Conservation (phyloP, 2,329 filamentous ascomycete species). For the Scytalidium sp. region DNA sequence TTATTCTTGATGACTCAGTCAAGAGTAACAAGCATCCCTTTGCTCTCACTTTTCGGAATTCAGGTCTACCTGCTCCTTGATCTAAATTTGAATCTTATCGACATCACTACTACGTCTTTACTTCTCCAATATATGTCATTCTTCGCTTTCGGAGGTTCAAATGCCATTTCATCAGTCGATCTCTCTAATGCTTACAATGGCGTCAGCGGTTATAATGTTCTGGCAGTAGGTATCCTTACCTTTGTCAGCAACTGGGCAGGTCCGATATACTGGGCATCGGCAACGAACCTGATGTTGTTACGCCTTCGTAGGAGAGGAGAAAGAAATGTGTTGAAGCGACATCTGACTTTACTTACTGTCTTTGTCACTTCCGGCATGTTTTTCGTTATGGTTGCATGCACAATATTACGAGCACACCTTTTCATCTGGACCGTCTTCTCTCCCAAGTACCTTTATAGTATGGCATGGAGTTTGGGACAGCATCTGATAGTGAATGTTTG, state of each 20-base stretch:
- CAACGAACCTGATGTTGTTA: conserved; percentile 59
- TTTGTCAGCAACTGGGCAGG: conserved; percentile 92
- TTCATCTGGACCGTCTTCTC: conserved; percentile 99
- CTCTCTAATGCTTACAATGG: conserved; percentile 95
- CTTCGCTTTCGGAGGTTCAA: conserved; percentile 87
- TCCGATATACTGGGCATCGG: conserved; percentile 80
- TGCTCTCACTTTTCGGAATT: conserved; percentile 73
- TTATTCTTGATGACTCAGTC: conserved; percentile 86
- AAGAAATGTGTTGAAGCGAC: conserved; percentile 30
- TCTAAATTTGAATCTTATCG: conserved; percentile 46
- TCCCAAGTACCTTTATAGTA: conserved; percentile 90
- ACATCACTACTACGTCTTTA: conserved; percentile 68
- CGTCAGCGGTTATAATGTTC: conserved; percentile 73
- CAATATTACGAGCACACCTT: conserved; percentile 77
- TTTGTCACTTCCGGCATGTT: conserved; percentile 65
- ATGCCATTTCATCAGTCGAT: conserved; percentile 94
- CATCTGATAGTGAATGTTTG: conserved; percentile 72
- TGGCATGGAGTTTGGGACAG: conserved; percentile 83
- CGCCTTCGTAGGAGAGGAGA: conserved; percentile 17
- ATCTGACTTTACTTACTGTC: conserved; percentile 64
- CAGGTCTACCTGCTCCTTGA: conserved; percentile 52
- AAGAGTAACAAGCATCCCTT: conserved; percentile 77
- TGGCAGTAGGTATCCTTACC: conserved; percentile 78
- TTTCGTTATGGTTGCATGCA: conserved; percentile 87
- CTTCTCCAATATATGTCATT: conserved; percentile 80